Evolutionary conservation across 2,329 filamentous ascomycete species (phyloP), one percentile per base, ranked within the genome.

Genomic region (Colletotrichum spinosum): DNA sequence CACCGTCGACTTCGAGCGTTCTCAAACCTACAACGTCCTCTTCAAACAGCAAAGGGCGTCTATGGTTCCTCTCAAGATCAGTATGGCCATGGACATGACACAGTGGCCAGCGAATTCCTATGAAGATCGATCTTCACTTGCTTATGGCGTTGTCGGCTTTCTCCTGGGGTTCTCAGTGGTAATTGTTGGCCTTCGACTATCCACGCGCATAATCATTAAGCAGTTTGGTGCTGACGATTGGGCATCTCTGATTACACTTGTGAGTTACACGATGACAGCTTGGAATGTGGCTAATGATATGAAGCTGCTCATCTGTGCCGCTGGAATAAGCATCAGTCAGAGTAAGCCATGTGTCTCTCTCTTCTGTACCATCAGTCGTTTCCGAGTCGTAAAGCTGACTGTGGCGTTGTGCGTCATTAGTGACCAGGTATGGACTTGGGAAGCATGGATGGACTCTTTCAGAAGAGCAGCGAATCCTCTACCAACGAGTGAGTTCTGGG

Each of bases 361-460:
- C 4, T n/a, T 9, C 13, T 25, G 3, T 5, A 2, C n/a, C 38
- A 13, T 10, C 9, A 41, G 38, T 46, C 15, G 12, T 8, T 9
- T 25, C 44, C 3, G n/a, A 17, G 8, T 8, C 11, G 6, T 6
- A 25, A 4, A 3, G 25, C 44, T 46, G 6, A 44, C 42, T 17
- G 17, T 17, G 15, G 8, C 7, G 3, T 3, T 2, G 6, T 7
- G 9, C 38, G 15, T 13, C 25, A 25, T 17, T 9, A 45, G 52
- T 55, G 52, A 44, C 25, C 6, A 55, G 41, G 35, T 45, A 55
- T 55, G 52, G 52, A 2, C 6, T 45, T 12, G 52, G 52, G 8
- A 15, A 39, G 15, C 52, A 55, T 45, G 25, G 8, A 6, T 55
- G 39, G 52, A 45, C 52, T 15, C 13, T 55, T 6, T 44, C 52